Base-by-base conservation (phyloP, 2,329 filamentous ascomycete species). In the Microsporum ferrugineum region DNA sequence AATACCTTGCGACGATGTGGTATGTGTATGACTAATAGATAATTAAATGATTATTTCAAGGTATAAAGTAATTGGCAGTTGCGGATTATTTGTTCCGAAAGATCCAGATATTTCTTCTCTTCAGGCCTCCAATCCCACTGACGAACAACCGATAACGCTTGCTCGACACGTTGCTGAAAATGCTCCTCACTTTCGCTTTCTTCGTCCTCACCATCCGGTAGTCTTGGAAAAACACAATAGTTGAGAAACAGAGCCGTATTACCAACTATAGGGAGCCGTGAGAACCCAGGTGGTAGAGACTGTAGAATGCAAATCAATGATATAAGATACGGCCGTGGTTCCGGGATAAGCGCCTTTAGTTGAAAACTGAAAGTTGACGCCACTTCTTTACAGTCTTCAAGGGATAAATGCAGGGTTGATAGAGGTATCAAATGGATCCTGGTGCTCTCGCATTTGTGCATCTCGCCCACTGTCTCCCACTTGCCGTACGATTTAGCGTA, bases 351-450 rank as follows among this genome's bases (percentile, higher is more conserved):
- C 0, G 2, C 17, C 51, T 31, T 39, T 31, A 31, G 12, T 10
- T 59, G 23, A 10, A 7, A 5, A 14, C 36, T 41, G 6, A 60
- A 14, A 10, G 41, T 17, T 5, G 60, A 61, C 2, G 43, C 1
- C 2, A 23, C 45, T 56, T 62, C 57, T 6, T 12, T 8, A 31
- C 57, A 62, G 51, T 57, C 61, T 31, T 60, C 45, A n/a, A 62
- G 47, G 23, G 57, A 56, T 10, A 62, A 34, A 29, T 4, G 33
- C 8, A 47, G 4, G 51, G 38, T 56, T 57, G 57, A 60, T 27
- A 59, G 57, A 8, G 61, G 38, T 38, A 60, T 33, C 3, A 62
- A 17, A 7, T 62, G 51, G n/a, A 62, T 10, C n/a, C 61, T 38
- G n/a, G 27, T 57, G 5, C 5, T 5, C 10, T 17, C 27, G 33